Base-by-base conservation (phyloP, 768 basidiomycete species). In the Leccinum imitatum region DNA sequence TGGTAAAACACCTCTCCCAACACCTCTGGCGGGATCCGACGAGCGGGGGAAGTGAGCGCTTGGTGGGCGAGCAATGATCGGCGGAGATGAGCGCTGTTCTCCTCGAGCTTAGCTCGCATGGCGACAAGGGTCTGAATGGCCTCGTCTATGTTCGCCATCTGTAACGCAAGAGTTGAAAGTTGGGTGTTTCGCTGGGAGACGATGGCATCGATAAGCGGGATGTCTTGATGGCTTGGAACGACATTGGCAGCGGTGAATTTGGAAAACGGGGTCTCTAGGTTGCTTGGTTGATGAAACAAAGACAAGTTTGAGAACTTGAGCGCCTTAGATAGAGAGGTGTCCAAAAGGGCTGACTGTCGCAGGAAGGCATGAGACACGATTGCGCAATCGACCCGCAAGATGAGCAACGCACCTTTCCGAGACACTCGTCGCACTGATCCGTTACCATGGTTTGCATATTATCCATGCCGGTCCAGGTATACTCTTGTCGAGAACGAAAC, bases 301-400 rank as follows among this genome's bases (percentile, higher is more conserved):
- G 39, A 19, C 7, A 2, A 23, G 4, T 47, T 13, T 55, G 21
- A 47, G 39, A n/a, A 13, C 44, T 46, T 46, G 44, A 54, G 23
- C 19, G 37, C 23, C 27, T 39, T n/a, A 50, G 21, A 11, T 3
- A 60, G 21, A 25, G 39, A 53, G 13, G 5, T 4, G 54, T 69
- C 71, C 58, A 63, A 70, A 63, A 60, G 54, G 30, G 67, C 58
- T 37, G 56, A 9, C 68, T 65, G 53, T 56, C 50, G 46, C 30
- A 58, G 44, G 37, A 19, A 33, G n/a, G 58, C 57, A 69, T 74
- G 71, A 73, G 73, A 71, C 63, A 73, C 53, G 67, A 73, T 73
- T 66, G 71, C 73, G 73, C 73, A 60, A 73, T 73, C 64, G 62
- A 30, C 41, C 50, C 50, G 50, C 47, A 31, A 58, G 55, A 59